Percentiles rank a stretch among this genome's conserved stretches.
Conservation (phyloP, 306 rosid species). For the Sechiopsis laciniata region DNA sequence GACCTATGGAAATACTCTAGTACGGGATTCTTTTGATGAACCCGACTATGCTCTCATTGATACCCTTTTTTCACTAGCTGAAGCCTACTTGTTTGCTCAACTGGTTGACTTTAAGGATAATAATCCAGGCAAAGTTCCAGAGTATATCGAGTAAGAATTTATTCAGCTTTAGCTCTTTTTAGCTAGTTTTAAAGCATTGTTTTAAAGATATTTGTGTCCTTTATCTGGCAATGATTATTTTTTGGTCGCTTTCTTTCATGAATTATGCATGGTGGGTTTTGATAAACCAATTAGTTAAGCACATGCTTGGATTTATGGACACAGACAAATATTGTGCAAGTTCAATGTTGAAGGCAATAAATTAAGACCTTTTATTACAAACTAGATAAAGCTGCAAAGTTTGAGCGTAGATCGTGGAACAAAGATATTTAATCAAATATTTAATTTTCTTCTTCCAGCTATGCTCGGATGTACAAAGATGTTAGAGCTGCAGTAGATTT, state of each 20-base stretch:
- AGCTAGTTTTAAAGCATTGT: neutral
- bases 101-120: conserved; percentile 73
- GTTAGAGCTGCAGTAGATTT: conserved; percentile 98
- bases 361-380: neutral
- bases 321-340: neutral
- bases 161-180: conserved; percentile 11
- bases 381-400: neutral
- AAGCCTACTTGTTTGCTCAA: conserved; percentile 94
- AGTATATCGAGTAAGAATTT: conserved; percentile 59
- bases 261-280: neutral
- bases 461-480: conserved; percentile 84
- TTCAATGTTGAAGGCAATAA: conserved; percentile 2
- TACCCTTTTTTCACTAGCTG: conserved; percentile 93
- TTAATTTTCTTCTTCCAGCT: conserved; percentile 41
- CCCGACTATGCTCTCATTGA: conserved; percentile 95
- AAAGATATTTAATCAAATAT: neutral
- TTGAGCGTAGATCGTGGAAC: neutral
- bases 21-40: conserved; percentile 86
- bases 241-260: neutral
- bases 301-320: neutral
- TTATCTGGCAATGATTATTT: neutral
- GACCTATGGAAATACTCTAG: conserved; percentile 79
- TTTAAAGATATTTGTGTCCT: neutral
- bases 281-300: neutral
- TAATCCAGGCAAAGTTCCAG: conserved; percentile 53